phyloP scores from a whole-genome alignment of 768 basidiomycete species.

The Naganishia vaughanmartiniae region DNA sequence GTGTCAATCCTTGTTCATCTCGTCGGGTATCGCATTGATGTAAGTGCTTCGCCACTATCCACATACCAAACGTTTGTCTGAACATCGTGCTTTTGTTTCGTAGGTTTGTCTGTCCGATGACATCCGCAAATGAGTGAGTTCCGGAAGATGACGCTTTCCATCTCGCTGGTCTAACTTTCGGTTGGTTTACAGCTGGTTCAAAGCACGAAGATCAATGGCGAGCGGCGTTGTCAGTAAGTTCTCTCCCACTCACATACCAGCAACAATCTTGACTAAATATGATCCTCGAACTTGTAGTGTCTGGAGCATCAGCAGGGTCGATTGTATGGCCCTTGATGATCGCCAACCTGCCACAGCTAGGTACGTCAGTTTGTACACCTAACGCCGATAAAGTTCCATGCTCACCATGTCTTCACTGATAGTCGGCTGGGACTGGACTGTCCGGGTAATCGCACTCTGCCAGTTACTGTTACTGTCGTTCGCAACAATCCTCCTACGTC shows the following conservation, averaged over 20 bases:
- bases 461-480: slow-evolving; percentile 10
- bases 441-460: slow-evolving; percentile 24
- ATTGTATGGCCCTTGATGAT: slow-evolving; percentile 32
- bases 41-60: not conserved
- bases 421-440: slow-evolving; percentile 31
- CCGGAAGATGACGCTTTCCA: too few species aligned
- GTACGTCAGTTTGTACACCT: not conserved
- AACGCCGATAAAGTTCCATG: not conserved
- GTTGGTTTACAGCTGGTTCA: slow-evolving; percentile 24
- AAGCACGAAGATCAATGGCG: slow-evolving; percentile 17
- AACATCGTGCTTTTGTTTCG: not conserved
- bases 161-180: not conserved
- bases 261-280: too few species aligned
- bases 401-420: not conserved
- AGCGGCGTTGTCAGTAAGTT: slow-evolving; percentile 30
- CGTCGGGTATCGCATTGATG: slow-evolving; percentile 28
- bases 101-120: slow-evolving; percentile 26
- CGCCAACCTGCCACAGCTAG: slow-evolving; percentile 25
- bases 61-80: not conserved
- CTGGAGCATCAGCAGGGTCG: slow-evolving; percentile 27
- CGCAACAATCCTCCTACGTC: slow-evolving; percentile 24
- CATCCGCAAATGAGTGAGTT: slow-evolving; percentile 15
- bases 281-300: slow-evolving; percentile 3
- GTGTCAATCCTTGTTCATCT: slow-evolving; percentile 27
- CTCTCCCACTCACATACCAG: not conserved